Evolutionary conservation across 805 yeast genomes (phyloP).

Genomic region (Lipomyces spencermartinsiae): DNA sequence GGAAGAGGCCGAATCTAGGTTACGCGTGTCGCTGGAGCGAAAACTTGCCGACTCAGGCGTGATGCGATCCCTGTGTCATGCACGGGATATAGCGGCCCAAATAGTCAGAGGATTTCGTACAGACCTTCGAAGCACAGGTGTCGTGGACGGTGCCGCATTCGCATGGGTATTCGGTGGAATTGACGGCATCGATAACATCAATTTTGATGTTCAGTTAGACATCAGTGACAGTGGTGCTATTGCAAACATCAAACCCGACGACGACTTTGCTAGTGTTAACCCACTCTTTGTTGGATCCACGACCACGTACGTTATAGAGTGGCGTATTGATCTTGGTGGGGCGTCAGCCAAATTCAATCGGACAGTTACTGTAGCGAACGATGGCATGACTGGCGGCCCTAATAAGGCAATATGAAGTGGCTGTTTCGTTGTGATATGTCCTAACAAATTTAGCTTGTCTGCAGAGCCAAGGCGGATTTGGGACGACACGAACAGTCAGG

Average conservation of each 20-base stretch:
- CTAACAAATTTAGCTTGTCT: too few relatives aligned
- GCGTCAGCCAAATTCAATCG: slow-evolving; percentile 19
- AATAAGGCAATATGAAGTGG: not conserved
- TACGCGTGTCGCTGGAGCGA: slow-evolving; percentile 8
- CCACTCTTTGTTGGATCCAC: not conserved
- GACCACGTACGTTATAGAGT: slow-evolving; percentile 18
- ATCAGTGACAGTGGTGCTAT: not conserved
- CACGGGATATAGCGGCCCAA: slow-evolving; percentile 18
- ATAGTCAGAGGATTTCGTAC: slow-evolving; percentile 15
- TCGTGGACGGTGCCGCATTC: slow-evolving; percentile 17
- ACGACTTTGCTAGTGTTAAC: not conserved
- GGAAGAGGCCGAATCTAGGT: slow-evolving; percentile 19
- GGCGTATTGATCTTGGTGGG: slow-evolving; percentile 22
- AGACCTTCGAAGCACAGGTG: not conserved
- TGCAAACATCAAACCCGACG: not conserved
- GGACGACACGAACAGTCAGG: too few relatives aligned
- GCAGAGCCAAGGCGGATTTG: too few relatives aligned
- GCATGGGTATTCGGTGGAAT: slow-evolving; percentile 34
- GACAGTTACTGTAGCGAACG: slow-evolving; percentile 6
- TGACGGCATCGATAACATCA: slow-evolving; percentile 23
- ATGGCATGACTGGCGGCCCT: not conserved
- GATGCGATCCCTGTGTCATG: not conserved
- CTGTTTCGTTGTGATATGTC: not conserved
- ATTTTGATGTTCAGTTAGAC: slow-evolving; percentile 17
- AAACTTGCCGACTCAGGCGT: slow-evolving; percentile 9